Percentiles rank a stretch among this genome's conserved stretches.
phyloP scores from a whole-genome alignment of 345 rosid genomes.

The Dipteronia dyeriana region DNA sequence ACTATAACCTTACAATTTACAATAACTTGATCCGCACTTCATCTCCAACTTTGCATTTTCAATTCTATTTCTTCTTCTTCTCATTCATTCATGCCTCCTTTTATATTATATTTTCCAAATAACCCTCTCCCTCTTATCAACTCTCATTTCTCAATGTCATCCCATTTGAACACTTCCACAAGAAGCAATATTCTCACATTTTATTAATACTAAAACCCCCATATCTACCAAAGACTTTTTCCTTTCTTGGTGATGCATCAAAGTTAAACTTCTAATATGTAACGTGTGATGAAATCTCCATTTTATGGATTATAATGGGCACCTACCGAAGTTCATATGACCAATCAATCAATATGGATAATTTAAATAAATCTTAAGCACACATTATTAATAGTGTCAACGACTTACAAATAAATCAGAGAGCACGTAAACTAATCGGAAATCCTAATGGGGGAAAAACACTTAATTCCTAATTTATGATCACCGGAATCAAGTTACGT shows the following conservation, averaged over 20 bases:
- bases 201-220: neutral
- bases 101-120: constrained; percentile 3
- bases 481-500: too few relatives aligned
- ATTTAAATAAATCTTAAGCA: too few relatives aligned
- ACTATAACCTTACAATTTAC: constrained; percentile 1
- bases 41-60: constrained; percentile 25
- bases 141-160: constrained; percentile 18
- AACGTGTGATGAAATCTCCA: neutral
- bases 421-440: too few relatives aligned
- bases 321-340: neutral
- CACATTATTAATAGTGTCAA: too few relatives aligned
- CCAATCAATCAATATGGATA: too few relatives aligned
- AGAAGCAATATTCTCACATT: neutral
- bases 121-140: neutral
- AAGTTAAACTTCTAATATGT: neutral
- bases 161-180: neutral
- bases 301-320: neutral
- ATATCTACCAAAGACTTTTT: neutral
- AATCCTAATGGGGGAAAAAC: too few relatives aligned
- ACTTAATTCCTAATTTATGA: too few relatives aligned
- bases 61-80: neutral
- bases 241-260: neutral
- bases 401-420: neutral
- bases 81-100: neutral
- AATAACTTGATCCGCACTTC: constrained; percentile 50